Conservation (phyloP, 2,329 filamentous ascomycete species). For the Phaeophleospora eucalypticola region DNA sequence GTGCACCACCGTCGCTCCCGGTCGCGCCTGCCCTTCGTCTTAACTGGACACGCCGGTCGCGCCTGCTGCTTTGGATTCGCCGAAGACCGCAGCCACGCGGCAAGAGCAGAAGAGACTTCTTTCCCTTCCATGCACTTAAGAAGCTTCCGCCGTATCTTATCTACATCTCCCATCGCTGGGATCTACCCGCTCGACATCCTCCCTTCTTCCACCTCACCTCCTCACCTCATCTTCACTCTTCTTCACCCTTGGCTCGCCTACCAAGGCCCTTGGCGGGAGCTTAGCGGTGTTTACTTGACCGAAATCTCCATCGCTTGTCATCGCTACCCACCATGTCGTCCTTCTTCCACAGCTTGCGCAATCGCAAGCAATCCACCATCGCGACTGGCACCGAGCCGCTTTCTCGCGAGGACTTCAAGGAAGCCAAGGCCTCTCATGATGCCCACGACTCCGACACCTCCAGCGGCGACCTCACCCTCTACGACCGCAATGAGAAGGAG, state of each 20-base stretch:
- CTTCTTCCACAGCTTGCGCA: constrained; percentile 5
- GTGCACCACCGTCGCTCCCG: too few relatives aligned
- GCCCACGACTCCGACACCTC: constrained; percentile 17
- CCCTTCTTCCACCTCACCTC: not conserved
- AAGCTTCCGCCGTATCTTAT: constrained; percentile 7
- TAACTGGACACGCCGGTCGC: too few relatives aligned
- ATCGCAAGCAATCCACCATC: constrained; percentile 1
- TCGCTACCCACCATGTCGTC: not conserved
- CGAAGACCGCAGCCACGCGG: too few relatives aligned
- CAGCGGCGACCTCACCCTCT: constrained; percentile 26
- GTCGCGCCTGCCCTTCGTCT: too few relatives aligned
- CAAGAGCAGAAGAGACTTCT: too few relatives aligned
- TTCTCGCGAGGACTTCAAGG: constrained; percentile 6
- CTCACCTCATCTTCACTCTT: not conserved
- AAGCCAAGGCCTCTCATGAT: constrained; percentile 5
- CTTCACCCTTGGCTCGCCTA: too few relatives aligned
- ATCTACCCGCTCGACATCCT: constrained; percentile 6
- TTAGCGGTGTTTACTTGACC: not conserved
- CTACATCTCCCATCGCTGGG: constrained; percentile 3
- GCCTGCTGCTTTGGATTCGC: too few relatives aligned
- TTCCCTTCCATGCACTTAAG: too few relatives aligned
- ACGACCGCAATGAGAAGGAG: constrained; percentile 32
- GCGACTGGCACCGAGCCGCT: not conserved
- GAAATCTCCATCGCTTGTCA: not conserved
- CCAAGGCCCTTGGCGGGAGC: not conserved